phyloP scores from a whole-genome alignment of 495 filamentous ascomycete genomes.

The Penicillium robsamsonii region DNA sequence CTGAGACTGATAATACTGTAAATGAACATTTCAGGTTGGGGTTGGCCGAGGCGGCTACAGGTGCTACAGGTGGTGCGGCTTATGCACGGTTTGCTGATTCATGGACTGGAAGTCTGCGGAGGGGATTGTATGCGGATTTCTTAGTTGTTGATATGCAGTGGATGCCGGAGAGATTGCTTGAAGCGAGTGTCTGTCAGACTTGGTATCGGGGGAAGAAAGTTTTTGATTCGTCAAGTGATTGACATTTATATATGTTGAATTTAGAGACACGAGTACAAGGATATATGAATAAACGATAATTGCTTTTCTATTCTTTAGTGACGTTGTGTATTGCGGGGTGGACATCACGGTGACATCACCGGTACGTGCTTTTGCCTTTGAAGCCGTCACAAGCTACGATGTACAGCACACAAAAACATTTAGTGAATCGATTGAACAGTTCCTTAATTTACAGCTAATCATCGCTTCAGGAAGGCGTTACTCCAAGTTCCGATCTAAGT shows the following conservation, averaged over 20 bases:
- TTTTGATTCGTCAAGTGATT: slow-evolving; percentile 15
- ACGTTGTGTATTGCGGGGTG: slow-evolving; percentile 1
- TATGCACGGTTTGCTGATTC: slow-evolving; percentile 58
- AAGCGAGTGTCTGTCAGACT: slow-evolving; percentile 53
- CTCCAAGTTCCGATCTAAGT: neutral
- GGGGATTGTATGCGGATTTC: slow-evolving; percentile 56
- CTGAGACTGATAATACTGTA: slow-evolving; percentile 42
- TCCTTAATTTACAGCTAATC: slow-evolving; percentile 3
- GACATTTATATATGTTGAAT: neutral
- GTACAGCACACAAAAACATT: neutral
- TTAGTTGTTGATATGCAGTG: slow-evolving; percentile 58
- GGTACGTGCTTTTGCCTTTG: neutral
- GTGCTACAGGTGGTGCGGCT: slow-evolving; percentile 55
- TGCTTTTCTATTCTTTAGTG: neutral
- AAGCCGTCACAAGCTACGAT: neutral
- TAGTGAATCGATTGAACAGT: neutral
- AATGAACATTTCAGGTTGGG: slow-evolving; percentile 55
- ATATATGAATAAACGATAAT: too few species aligned
- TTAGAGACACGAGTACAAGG: neutral
- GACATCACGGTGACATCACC: slow-evolving; percentile 27
- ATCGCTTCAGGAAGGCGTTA: neutral
- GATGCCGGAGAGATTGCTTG: slow-evolving; percentile 49
- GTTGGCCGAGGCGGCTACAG: slow-evolving; percentile 51
- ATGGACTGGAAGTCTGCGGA: slow-evolving; percentile 50
- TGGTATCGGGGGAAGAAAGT: slow-evolving; percentile 53